Conservation (phyloP, 1,139 yeast genomes). For the Geotrichum siamense region DNA sequence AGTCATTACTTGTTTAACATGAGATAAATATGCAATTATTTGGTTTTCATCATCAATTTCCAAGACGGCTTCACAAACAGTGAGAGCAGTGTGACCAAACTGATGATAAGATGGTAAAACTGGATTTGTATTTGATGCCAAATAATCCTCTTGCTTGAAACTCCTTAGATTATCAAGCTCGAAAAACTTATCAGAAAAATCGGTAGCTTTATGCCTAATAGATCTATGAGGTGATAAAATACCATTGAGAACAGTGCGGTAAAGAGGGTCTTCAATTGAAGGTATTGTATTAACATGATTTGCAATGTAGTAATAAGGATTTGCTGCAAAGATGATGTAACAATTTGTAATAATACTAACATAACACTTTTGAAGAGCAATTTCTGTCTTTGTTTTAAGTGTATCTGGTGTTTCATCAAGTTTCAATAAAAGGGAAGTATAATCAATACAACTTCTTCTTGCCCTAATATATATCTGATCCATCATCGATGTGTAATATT, state of each 20-base stretch:
- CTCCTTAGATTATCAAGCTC: constrained; percentile 5
- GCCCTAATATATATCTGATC: constrained; percentile 6
- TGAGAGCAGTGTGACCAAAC: constrained; percentile 12
- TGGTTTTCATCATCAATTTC: constrained; percentile 12
- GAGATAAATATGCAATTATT: constrained; percentile 27
- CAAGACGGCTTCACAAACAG: constrained; percentile 5
- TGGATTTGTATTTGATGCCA: constrained; percentile 5
- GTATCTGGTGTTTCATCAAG: constrained; percentile 15
- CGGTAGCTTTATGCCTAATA: constrained; percentile 7
- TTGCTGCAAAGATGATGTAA: constrained; percentile 22
- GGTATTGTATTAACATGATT: constrained; percentile 19
- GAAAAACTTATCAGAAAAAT: constrained; percentile 14
- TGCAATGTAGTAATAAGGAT: constrained; percentile 23
- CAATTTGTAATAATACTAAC: constrained; percentile 15
- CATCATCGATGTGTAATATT: constrained; percentile 9
- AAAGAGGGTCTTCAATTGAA: constrained; percentile 13
- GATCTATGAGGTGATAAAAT: constrained; percentile 4
- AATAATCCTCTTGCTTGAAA: constrained; percentile 6
- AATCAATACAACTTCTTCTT: constrained; percentile 16
- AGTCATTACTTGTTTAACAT: constrained; percentile 23
- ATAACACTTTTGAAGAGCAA: constrained; percentile 6
- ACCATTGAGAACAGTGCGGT: constrained; percentile 6
- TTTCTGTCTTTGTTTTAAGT: constrained; percentile 16
- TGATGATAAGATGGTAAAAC: constrained; percentile 9
- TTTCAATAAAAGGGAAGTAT: constrained; percentile 16